Percentiles rank a stretch among this genome's conserved stretches.
Evolutionary conservation across 208 protist genomes (phyloP).

Genomic region (Porcisia deanei): DNA sequence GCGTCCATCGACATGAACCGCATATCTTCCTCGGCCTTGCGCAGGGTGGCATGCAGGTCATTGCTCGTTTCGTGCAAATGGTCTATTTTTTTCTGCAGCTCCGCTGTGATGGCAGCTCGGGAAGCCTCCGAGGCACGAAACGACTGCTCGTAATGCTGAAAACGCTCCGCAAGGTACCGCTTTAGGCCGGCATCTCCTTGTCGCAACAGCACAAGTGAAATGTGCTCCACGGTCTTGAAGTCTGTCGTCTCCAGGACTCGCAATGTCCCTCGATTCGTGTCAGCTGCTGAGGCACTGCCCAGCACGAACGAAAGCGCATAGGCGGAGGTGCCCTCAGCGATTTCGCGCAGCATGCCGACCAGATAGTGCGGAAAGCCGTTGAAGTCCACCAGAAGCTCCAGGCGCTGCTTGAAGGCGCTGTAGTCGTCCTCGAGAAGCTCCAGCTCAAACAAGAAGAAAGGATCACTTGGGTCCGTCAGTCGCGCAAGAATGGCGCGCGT

Average conservation of each 20-base stretch:
- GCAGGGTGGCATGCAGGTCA: constrained; percentile 7
- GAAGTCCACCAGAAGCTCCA: constrained; percentile 87
- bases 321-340: constrained; percentile 43
- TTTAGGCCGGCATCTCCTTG: constrained; percentile 87
- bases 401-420: constrained; percentile 66
- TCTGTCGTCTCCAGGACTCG: constrained; percentile 73
- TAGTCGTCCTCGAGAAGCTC: constrained; percentile 89
- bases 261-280: constrained; percentile 47
- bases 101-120: constrained; percentile 21
- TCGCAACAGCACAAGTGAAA: constrained; percentile 69
- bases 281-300: constrained; percentile 5
- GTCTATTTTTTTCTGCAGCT: constrained; percentile 41
- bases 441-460: constrained; percentile 86
- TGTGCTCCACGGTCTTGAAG: constrained; percentile 85
- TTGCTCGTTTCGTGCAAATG: constrained; percentile 11
- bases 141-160: constrained; percentile 64
- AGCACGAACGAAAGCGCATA: constrained; percentile 58
- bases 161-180: constrained; percentile 80
- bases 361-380: constrained; percentile 78
- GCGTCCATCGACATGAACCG: constrained; percentile 16
- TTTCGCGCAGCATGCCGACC: constrained; percentile 59
- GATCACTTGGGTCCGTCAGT: constrained; percentile 75
- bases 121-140: constrained; percentile 32
- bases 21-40: constrained; percentile 18
- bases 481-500: constrained; percentile 56